phyloP scores from a whole-genome alignment of 2,329 filamentous ascomycete genomes.

The Hypoxylon sp. region DNA sequence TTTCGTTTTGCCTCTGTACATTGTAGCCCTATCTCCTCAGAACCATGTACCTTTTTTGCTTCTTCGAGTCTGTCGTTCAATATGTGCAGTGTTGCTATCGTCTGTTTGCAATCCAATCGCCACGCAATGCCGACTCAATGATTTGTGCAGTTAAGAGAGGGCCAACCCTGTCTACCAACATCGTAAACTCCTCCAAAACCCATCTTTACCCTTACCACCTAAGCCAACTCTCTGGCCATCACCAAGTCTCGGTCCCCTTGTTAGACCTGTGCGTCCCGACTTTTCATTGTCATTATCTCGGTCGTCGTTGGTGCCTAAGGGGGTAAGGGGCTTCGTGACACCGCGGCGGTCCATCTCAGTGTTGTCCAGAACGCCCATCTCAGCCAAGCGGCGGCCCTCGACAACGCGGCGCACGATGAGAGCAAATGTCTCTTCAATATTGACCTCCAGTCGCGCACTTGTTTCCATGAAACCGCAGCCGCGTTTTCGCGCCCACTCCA shows the following conservation, averaged over 20 bases:
- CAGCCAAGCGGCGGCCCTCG: slow-evolving; percentile 67
- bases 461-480: slow-evolving; percentile 93
- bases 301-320: slow-evolving; percentile 57
- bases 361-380: slow-evolving; percentile 61
- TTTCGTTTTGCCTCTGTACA: background rate
- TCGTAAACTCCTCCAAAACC: slow-evolving; percentile 69
- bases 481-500: slow-evolving; percentile 80
- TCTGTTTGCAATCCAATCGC: slow-evolving; percentile 9
- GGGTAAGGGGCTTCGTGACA: slow-evolving; percentile 70
- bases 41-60: slow-evolving; percentile 4
- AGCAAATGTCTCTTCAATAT: slow-evolving; percentile 90
- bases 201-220: slow-evolving; percentile 57
- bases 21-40: background rate
- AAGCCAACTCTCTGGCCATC: slow-evolving; percentile 59
- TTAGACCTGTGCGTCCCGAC: slow-evolving; percentile 45
- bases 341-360: slow-evolving; percentile 63
- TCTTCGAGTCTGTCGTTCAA: slow-evolving; percentile 1
- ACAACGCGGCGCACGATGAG: slow-evolving; percentile 73
- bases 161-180: slow-evolving; percentile 61
- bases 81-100: background rate
- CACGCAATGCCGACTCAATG: background rate
- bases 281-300: slow-evolving; percentile 58
- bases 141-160: background rate
- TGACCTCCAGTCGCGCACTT: slow-evolving; percentile 84
- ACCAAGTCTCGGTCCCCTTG: slow-evolving; percentile 59